These are phyloP conservation scores for Eimeria necatrix DNA, from an alignment of 169 alveolate genomes.

Conservation along the genomic window DNA sequence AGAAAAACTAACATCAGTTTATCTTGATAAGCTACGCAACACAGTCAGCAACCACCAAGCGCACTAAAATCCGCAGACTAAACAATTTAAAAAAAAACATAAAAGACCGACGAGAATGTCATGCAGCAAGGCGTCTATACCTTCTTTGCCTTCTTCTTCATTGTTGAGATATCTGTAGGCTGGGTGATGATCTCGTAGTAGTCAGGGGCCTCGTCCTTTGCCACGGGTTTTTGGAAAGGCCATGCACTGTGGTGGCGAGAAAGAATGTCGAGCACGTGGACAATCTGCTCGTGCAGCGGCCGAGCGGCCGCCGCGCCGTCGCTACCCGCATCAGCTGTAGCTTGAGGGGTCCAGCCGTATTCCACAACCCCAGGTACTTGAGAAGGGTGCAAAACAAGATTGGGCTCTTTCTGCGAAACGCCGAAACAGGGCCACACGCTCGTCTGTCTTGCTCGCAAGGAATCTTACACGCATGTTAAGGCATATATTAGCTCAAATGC, in stretches of 20 bases:
- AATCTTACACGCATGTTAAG: no score
- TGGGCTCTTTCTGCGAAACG: conserved; percentile 78
- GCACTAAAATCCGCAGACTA: no score
- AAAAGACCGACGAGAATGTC: no score
- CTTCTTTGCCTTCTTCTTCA: conserved; percentile 90
- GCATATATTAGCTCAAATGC: no score
- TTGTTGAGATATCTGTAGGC: conserved; percentile 97
- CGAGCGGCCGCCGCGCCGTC: conserved; percentile 38
- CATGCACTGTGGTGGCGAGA: conserved; percentile 93
- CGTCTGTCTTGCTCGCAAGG: no score
- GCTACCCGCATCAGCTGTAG: conserved; percentile 7
- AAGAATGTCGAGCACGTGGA: conserved; percentile 87
- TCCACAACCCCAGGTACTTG: conserved; percentile 96
- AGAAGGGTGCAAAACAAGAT: conserved; percentile 85
- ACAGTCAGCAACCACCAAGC: no score
- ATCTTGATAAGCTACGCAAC: no score
- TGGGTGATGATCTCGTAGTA: conserved; percentile 97
- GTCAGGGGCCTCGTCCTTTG: conserved; percentile 97
- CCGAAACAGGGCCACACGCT: no score
- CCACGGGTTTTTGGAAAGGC: conserved; percentile 98
- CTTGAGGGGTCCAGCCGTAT: conserved; percentile 94
- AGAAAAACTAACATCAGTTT: no score
- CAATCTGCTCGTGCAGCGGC: conserved; percentile 90
- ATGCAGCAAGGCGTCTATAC: neutral
- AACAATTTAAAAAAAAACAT: no score